A percentile compares a stretch with the other conserved stretches of the same genome.
These are phyloP conservation scores for Fusarium chaquense DNA, from an alignment of 2,329 filamentous ascomycete genomes.

Conservation along the genomic window DNA sequence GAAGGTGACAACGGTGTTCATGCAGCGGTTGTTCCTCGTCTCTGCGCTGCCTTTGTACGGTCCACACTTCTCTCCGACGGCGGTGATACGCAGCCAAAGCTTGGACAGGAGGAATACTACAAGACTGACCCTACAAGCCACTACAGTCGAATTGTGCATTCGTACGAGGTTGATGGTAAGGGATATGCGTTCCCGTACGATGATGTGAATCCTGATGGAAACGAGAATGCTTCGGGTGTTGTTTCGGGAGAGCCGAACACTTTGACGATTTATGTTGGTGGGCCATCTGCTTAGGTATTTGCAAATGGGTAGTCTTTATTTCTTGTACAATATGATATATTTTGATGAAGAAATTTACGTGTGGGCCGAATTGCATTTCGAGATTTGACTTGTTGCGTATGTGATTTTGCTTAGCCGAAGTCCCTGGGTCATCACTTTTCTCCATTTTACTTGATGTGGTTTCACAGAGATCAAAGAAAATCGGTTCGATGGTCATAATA, in stretches of 20 bases:
- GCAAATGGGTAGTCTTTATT: neutral
- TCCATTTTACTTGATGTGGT: too few relatives aligned
- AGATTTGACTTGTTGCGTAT: too few relatives aligned
- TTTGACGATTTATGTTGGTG: constrained; percentile 49
- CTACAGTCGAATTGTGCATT: constrained; percentile 71
- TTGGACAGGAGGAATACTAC: constrained; percentile 59
- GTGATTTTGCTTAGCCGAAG: too few relatives aligned
- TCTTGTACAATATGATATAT: constrained; percentile 8
- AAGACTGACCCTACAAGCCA: constrained; percentile 61
- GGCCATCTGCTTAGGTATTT: constrained; percentile 16
- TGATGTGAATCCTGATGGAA: constrained; percentile 70
- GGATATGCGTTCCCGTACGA: constrained; percentile 78
- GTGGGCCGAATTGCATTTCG: accelerated
- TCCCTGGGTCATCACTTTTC: too few relatives aligned
- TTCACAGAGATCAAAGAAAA: too few relatives aligned
- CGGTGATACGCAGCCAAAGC: constrained; percentile 60
- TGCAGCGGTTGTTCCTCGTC: constrained; percentile 58
- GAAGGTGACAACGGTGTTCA: constrained; percentile 56
- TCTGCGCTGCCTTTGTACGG: constrained; percentile 65
- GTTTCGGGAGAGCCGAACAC: constrained; percentile 46
- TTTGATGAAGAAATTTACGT: neutral
- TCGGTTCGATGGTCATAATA: too few relatives aligned
- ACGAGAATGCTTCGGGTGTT: constrained; percentile 62
- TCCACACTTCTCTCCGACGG: constrained; percentile 60
- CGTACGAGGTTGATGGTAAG: constrained; percentile 67